Percentiles rank a stretch among this genome's conserved stretches.
These are phyloP conservation scores for Cyamopsis tetragonoloba DNA, from an alignment of 306 rosid species.

Conservation along the genomic window DNA sequence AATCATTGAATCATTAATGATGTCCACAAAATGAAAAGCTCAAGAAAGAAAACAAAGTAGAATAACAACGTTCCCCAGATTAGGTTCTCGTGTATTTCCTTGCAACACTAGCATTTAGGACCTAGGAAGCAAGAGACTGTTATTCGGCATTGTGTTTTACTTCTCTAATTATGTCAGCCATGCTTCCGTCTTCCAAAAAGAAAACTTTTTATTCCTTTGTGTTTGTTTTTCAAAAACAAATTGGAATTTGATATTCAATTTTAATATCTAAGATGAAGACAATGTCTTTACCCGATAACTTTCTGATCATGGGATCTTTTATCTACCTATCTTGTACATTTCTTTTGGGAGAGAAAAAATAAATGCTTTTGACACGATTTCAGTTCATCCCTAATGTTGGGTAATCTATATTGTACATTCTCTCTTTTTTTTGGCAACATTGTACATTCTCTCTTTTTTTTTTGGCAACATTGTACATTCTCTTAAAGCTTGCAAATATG, in stretches of 20 bases:
- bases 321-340: not conserved
- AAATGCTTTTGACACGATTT: too few species aligned
- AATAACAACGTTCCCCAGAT: not conserved
- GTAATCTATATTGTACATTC: not conserved
- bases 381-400: not conserved
- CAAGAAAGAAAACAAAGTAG: not conserved
- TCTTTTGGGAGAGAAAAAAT: too few species aligned
- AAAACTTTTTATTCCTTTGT: not conserved
- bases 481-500: slow-evolving; percentile 16
- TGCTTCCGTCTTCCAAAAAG: not conserved
- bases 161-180: not conserved
- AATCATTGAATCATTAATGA: not conserved
- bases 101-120: not conserved
- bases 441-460: too few species aligned
- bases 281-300: not conserved
- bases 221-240: not conserved
- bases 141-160: not conserved
- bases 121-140: not conserved
- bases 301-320: not conserved
- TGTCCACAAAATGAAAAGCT: not conserved
- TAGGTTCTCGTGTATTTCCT: not conserved
- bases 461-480: not conserved
- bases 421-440: too few species aligned
- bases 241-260: not conserved
- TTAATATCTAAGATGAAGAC: not conserved